A percentile compares a stretch with the other conserved stretches of the same genome.
These are phyloP conservation scores for Stenocarpella maydis DNA, from an alignment of 2,329 filamentous ascomycete species.

Conservation along the genomic window DNA sequence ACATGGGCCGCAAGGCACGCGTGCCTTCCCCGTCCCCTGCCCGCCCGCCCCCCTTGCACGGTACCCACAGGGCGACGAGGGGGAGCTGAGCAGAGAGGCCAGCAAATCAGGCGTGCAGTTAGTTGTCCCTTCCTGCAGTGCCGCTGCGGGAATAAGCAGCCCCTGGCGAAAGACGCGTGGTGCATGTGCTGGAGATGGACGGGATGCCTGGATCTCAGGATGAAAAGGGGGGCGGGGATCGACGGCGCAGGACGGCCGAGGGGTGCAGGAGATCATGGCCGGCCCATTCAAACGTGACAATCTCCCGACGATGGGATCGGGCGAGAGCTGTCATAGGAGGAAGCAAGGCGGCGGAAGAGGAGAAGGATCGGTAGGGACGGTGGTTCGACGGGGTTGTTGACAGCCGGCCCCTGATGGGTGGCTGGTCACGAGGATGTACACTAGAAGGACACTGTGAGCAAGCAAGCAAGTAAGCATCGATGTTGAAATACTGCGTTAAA, in stretches of 20 bases:
- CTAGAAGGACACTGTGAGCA: too few relatives aligned
- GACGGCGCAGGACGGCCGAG: slow-evolving; percentile 9
- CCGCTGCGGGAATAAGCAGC: background rate
- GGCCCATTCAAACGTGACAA: background rate
- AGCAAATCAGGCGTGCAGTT: slow-evolving; percentile 18
- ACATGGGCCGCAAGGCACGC: background rate
- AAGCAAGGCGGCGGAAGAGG: background rate
- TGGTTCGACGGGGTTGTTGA: background rate
- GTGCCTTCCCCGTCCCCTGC: background rate
- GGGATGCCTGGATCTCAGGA: slow-evolving; percentile 9
- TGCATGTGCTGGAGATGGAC: slow-evolving; percentile 12
- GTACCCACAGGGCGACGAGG: background rate
- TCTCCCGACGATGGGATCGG: slow-evolving; percentile 1
- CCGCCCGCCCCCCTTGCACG: background rate
- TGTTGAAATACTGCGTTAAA: background rate
- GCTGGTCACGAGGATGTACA: background rate
- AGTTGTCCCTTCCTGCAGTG: background rate
- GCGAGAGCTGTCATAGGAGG: background rate
- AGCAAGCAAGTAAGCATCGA: background rate
- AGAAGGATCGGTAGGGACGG: background rate
- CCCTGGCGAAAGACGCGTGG: background rate
- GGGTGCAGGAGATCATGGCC: background rate
- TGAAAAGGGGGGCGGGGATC: slow-evolving; percentile 8
- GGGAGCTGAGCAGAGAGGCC: background rate
- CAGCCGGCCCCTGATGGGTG: background rate